phyloP scores from a whole-genome alignment of 768 basidiomycete genomes.

The Lyophyllum shimeji region DNA sequence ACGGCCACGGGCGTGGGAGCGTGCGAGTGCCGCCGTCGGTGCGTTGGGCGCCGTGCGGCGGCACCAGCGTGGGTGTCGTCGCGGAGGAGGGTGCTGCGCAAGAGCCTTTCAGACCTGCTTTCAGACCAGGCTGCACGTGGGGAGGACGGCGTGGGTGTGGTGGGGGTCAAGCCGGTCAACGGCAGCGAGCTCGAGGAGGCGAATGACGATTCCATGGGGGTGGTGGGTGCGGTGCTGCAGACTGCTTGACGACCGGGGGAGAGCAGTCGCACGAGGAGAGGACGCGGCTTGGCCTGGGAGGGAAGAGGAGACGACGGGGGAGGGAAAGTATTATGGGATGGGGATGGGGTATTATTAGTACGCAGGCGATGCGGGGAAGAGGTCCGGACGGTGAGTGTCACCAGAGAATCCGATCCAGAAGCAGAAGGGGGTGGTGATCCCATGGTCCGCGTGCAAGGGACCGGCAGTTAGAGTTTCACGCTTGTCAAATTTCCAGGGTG shows the following conservation, averaged over 20 bases:
- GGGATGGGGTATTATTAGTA: not conserved
- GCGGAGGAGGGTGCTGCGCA: conserved; percentile 53
- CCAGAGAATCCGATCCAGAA: not conserved
- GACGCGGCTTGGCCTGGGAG: not conserved
- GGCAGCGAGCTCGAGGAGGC: not conserved
- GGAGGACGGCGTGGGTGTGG: not conserved
- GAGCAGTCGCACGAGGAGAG: not conserved
- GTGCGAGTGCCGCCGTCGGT: conserved; percentile 31
- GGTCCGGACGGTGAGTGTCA: not conserved
- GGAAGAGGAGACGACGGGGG: not conserved
- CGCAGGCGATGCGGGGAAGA: not conserved
- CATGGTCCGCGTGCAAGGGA: not conserved
- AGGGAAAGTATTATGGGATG: not conserved
- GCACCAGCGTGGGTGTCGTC: conserved; percentile 29
- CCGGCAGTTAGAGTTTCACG: too few relatives aligned
- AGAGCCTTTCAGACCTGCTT: conserved; percentile 53
- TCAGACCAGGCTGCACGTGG: conserved; percentile 38
- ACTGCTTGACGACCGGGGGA: not conserved
- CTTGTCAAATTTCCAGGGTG: not conserved
- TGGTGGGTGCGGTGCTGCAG: not conserved
- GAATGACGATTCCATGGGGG: not conserved
- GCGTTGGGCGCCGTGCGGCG: conserved; percentile 1
- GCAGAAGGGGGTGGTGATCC: too few relatives aligned
- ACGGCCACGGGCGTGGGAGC: conserved; percentile 15
- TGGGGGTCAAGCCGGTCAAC: not conserved